Evolutionary conservation across 2,329 filamentous ascomycete genomes (phyloP).

Genomic region (Hirsutella thompsonii): DNA sequence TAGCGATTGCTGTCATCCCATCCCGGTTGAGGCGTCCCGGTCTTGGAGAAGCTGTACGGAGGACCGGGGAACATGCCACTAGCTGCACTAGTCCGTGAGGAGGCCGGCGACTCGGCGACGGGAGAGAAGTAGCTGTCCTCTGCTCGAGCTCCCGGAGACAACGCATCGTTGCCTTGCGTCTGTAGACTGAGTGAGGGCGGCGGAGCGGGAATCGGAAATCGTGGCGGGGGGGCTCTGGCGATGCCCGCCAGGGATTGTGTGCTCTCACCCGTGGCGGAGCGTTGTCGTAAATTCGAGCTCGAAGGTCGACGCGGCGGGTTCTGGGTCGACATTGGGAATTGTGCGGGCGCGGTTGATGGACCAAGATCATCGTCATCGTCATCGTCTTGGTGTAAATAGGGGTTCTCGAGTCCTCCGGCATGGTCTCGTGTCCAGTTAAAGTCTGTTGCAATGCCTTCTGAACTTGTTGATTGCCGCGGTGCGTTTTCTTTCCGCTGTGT

Average conservation of each 20-base stretch:
- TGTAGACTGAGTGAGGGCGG: slow-evolving; percentile 56
- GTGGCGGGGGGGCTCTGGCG: slow-evolving; percentile 49
- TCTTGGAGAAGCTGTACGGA: slow-evolving; percentile 60
- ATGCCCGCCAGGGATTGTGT: slow-evolving; percentile 43
- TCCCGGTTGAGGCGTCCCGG: slow-evolving; percentile 47
- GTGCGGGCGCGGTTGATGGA: slow-evolving; percentile 21
- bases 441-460: slow-evolving; percentile 48
- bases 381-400: slow-evolving; percentile 56
- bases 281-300: slow-evolving; percentile 59
- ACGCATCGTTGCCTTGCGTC: slow-evolving; percentile 31
- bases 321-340: slow-evolving; percentile 18
- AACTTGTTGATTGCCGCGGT: slow-evolving; percentile 30
- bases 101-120: slow-evolving; percentile 63
- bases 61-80: slow-evolving; percentile 54
- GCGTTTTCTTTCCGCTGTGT: slow-evolving; percentile 55
- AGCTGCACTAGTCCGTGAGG: slow-evolving; percentile 60
- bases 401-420: slow-evolving; percentile 59
- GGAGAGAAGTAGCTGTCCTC: slow-evolving; percentile 94
- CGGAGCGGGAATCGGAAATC: slow-evolving; percentile 55
- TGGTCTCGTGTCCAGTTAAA: slow-evolving; percentile 70
- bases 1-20: slow-evolving; percentile 74
- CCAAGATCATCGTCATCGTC: slow-evolving; percentile 47
- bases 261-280: slow-evolving; percentile 65
- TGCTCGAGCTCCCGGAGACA: slow-evolving; percentile 48
- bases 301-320: slow-evolving; percentile 37